Percentiles rank a stretch among this genome's conserved stretches.
phyloP scores from a whole-genome alignment of 768 basidiomycete genomes.

The Pulveroboletus ravenelii region DNA sequence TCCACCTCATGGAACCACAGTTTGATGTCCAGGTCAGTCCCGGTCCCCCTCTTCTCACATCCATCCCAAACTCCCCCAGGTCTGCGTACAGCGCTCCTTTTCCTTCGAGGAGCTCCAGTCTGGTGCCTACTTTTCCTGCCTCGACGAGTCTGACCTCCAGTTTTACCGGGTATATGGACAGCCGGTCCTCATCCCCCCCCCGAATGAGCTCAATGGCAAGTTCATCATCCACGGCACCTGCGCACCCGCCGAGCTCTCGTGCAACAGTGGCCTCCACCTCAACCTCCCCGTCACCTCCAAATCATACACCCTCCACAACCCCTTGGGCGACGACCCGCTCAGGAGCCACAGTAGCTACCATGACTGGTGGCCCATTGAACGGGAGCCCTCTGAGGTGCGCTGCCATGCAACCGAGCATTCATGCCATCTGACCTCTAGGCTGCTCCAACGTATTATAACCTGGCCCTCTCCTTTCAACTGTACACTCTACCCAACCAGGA shows the following conservation, averaged over 20 bases:
- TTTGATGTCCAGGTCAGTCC: constrained; percentile 23
- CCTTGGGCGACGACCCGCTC: constrained; percentile 24
- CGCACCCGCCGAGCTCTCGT: neutral
- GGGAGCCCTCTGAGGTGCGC: constrained; percentile 24
- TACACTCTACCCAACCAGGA: constrained; percentile 19
- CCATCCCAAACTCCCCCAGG: constrained; percentile 10
- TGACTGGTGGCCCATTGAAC: constrained; percentile 20
- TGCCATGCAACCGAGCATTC: neutral
- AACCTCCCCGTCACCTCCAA: constrained; percentile 16
- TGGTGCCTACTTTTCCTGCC: constrained; percentile 24
- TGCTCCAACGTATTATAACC: constrained; percentile 1
- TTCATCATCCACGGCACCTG: constrained; percentile 14
- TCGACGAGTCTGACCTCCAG: constrained; percentile 32
- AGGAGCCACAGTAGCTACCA: neutral
- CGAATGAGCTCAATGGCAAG: constrained; percentile 18
- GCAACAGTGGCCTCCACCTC: constrained; percentile 3
- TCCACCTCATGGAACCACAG: neutral
- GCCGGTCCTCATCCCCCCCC: constrained; percentile 27
- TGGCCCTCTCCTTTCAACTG: constrained; percentile 7
- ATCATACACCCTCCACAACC: constrained; percentile 27
- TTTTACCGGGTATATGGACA: constrained; percentile 32
- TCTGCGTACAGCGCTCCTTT: constrained; percentile 29
- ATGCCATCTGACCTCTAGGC: constrained; percentile 14
- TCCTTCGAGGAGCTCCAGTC: constrained; percentile 34
- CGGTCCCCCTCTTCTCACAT: neutral